A percentile compares a stretch with the other conserved stretches of the same genome.
These are phyloP conservation scores for Magnusiomyces paraingens DNA, from an alignment of 1,139 yeast genomes.

Conservation along the genomic window DNA sequence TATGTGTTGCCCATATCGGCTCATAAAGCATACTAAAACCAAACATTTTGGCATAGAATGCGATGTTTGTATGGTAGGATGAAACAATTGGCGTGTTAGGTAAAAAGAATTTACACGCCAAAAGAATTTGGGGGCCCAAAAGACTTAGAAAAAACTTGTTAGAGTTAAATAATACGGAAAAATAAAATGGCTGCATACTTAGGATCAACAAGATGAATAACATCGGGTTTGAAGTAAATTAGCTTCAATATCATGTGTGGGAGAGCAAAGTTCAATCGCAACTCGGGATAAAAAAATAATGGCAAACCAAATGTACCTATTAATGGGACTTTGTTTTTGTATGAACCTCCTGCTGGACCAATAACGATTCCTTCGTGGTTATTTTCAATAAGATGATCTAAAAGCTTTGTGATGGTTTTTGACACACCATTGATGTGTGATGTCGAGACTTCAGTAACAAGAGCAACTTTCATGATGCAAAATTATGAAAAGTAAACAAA, in stretches of 20 bases:
- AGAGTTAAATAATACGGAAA: not conserved
- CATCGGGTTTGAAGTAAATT: slow-evolving; percentile 18
- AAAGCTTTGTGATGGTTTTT: slow-evolving; percentile 18
- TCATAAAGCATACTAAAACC: slow-evolving; percentile 19
- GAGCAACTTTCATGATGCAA: slow-evolving; percentile 17
- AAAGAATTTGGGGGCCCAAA: slow-evolving; percentile 21
- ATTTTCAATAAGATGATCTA: slow-evolving; percentile 18
- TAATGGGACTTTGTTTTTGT: slow-evolving; percentile 14
- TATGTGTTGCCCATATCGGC: slow-evolving; percentile 20
- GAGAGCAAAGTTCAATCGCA: slow-evolving; percentile 19
- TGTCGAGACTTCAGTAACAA: slow-evolving; percentile 21
- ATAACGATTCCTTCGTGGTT: slow-evolving; percentile 18
- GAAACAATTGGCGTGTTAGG: slow-evolving; percentile 20
- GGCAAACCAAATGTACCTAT: slow-evolving; percentile 20
- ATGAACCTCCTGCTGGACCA: slow-evolving; percentile 19
- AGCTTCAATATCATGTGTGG: slow-evolving; percentile 13
- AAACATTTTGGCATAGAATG: slow-evolving; percentile 20
- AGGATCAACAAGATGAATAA: slow-evolving; percentile 21
- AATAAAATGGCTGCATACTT: slow-evolving; percentile 9
- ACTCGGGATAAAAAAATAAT: slow-evolving; percentile 21
- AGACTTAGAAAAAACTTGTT: slow-evolving; percentile 7
- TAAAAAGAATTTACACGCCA: slow-evolving; percentile 17
- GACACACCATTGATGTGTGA: slow-evolving; percentile 21
- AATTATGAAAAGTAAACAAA: not conserved
- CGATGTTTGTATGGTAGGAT: slow-evolving; percentile 22